Evolutionary conservation across 139 green algal species (phyloP), one percentile per base, ranked within the genome.

Genomic region (Limnomonas spitsbergensis): DNA sequence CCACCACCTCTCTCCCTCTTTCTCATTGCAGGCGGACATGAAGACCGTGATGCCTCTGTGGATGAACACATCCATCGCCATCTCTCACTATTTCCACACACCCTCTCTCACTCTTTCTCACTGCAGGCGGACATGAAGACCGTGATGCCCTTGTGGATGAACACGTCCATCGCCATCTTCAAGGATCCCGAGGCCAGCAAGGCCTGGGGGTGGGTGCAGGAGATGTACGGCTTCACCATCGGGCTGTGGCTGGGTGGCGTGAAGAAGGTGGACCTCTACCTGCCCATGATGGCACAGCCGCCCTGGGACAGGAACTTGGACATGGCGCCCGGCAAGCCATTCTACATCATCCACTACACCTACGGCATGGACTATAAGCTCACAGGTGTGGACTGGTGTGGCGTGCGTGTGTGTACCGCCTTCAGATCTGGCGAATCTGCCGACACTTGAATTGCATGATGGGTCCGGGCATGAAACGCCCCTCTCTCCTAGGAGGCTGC

Each of bases 321-420:
- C 69, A 76, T 87, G 69, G 40, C 79, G 2, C 74, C 78, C 27
- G 66, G 40, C 53, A 84, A 83, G 73, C 83, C 84, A 27, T 94
- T 88, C 85, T 96, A 97, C 88, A 92, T 98, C 52, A 85, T 99
- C 61, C 95, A 99, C 84, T 98, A 96, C 89, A 99, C 95, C 1
- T 99, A 99, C 78, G 95, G 95, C 70, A 95, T 92, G 80, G 94
- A 98, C 84, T 99, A 94, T 87, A 92, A 69, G 4, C 73, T 78
- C 14, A 61, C 47, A 61, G 47, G 47, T 61, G 47, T 61, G 47
- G 14, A 20, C 14, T 61, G 20, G 14, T 61, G 47, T n/a, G n/a
- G n/a, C n/a, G n/a, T n/a, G n/a, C n/a, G n/a, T 61, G 14, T 61
- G 47, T 61, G 47, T 61, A 61, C 47, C 20, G 47, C 47, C 14